These are phyloP conservation scores for Luvunga scandens DNA, from an alignment of 345 rosid species.

Conservation along the genomic window DNA sequence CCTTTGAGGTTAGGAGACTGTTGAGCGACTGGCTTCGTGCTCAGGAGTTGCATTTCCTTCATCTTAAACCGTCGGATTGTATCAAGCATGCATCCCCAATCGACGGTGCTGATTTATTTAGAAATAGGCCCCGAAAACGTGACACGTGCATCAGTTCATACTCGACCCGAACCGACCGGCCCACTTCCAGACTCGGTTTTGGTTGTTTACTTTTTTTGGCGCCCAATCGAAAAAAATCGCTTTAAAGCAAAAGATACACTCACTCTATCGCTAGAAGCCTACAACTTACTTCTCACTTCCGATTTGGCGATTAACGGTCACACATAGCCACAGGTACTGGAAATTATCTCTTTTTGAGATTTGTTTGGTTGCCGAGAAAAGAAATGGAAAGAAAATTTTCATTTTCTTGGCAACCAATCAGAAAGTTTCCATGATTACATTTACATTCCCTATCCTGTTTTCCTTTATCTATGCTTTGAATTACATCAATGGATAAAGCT, in stretches of 20 bases:
- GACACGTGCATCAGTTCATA: too few relatives aligned
- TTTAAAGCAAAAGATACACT: neutral
- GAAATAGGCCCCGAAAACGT: too few relatives aligned
- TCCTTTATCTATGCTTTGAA: neutral
- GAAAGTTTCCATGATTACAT: neutral
- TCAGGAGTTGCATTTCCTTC: neutral
- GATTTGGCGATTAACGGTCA: neutral
- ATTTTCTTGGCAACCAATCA: neutral
- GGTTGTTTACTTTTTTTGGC: neutral
- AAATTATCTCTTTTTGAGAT: neutral
- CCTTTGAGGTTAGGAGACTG: neutral
- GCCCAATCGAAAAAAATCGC: neutral
- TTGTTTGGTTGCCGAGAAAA: neutral
- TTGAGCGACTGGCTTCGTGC: neutral
- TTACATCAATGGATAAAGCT: neutral
- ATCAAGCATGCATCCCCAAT: neutral
- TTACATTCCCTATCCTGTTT: neutral
- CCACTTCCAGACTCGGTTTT: neutral
- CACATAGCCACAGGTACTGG: neutral
- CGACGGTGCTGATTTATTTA: constrained; percentile 2
- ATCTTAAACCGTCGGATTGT: neutral
- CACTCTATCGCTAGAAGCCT: too few relatives aligned
- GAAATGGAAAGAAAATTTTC: neutral
- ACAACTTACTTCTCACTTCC: too few relatives aligned
- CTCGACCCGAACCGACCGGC: too few relatives aligned